Conservation (phyloP, 2,329 filamentous ascomycete genomes). For the Ilyonectria mors-panacis region DNA sequence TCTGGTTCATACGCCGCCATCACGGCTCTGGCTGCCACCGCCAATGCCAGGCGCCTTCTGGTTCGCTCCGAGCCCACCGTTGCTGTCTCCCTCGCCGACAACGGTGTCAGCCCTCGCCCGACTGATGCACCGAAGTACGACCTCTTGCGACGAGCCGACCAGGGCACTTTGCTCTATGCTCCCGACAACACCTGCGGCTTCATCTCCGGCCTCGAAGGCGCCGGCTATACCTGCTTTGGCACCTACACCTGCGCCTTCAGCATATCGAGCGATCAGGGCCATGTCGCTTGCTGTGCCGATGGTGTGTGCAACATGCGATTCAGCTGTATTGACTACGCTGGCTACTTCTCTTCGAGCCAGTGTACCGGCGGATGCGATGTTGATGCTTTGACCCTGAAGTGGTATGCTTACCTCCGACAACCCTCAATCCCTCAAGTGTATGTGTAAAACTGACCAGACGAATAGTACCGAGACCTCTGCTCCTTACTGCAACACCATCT, state of each 20-base stretch:
- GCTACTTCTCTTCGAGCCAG: constrained; percentile 52
- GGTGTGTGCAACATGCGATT: constrained; percentile 53
- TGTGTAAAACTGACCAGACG: neutral
- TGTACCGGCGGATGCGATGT: constrained; percentile 59
- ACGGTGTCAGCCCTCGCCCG: constrained; percentile 58
- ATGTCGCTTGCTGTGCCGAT: constrained; percentile 60
- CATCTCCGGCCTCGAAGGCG: constrained; percentile 58
- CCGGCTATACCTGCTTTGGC: constrained; percentile 57
- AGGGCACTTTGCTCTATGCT: constrained; percentile 58
- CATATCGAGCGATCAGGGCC: constrained; percentile 52
- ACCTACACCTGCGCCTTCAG: constrained; percentile 59
- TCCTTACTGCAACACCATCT: constrained; percentile 63
- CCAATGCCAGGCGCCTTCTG: constrained; percentile 48
- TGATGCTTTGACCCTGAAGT: constrained; percentile 62
- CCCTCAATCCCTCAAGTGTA: neutral
- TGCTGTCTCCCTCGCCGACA: constrained; percentile 49
- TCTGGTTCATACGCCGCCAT: constrained; percentile 36
- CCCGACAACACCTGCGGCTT: constrained; percentile 68
- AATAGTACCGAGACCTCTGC: constrained; percentile 53
- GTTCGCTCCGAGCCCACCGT: constrained; percentile 54
- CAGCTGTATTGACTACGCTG: constrained; percentile 57
- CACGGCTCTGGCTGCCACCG: constrained; percentile 50
- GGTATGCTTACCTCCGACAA: constrained; percentile 50
- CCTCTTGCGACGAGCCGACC: constrained; percentile 50
- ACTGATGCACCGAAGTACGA: constrained; percentile 58